Conservation (phyloP, 2,329 filamentous ascomycete species). For the Aspergillus sergii region DNA sequence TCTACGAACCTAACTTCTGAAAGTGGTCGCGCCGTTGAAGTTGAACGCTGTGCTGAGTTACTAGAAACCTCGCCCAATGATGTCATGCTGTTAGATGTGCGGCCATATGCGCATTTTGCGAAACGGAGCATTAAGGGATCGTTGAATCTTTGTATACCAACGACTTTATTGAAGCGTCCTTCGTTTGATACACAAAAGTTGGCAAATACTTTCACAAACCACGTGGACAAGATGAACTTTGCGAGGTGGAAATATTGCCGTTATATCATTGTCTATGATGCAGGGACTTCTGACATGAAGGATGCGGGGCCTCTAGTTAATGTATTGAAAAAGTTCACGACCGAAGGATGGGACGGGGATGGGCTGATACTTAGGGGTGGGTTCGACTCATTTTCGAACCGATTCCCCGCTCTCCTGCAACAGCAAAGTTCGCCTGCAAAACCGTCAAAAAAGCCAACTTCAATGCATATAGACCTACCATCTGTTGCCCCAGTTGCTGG, state of each 20-base stretch:
- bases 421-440: conserved; percentile 29
- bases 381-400: conserved; percentile 71
- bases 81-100: conserved; percentile 77
- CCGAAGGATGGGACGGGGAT: conserved; percentile 76
- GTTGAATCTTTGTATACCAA: conserved; percentile 91
- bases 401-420: conserved; percentile 58
- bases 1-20: conserved; percentile 33
- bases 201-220: conserved; percentile 78
- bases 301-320: conserved; percentile 81
- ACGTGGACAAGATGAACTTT: conserved; percentile 71
- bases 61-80: conserved; percentile 55
- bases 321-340: conserved; percentile 89
- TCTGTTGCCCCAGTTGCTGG: conserved; percentile 79
- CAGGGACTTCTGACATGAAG: conserved; percentile 72
- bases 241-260: conserved; percentile 72
- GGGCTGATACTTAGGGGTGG: conserved; percentile 79
- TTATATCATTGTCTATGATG: conserved; percentile 86
- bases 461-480: conserved; percentile 54
- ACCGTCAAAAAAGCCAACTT: conserved; percentile 51
- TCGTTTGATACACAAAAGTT: conserved; percentile 90
- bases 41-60: conserved; percentile 59
- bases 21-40: conserved; percentile 50
- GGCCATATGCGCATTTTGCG: conserved; percentile 81
- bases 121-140: conserved; percentile 76
- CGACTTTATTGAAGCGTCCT: conserved; percentile 84